Evolutionary conservation across 371 early-diverging fungal genomes (phyloP).

Genomic region (Nematocida sp.): DNA sequence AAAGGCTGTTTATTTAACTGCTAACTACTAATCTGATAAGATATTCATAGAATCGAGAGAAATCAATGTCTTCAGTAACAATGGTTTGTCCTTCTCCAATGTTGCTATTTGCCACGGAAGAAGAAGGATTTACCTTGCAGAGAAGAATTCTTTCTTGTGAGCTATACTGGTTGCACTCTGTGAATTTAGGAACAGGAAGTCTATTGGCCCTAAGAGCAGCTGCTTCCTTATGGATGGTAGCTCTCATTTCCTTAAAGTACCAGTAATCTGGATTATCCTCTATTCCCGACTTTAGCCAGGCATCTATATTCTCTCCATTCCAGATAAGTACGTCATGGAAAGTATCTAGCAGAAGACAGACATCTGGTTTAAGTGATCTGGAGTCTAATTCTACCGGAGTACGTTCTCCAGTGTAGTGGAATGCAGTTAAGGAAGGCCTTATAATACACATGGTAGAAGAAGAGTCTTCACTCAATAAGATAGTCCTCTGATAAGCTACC

Average conservation of each 20-base stretch:
- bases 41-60: slow-evolving; percentile 62
- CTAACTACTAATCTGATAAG: slow-evolving; percentile 59
- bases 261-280: slow-evolving; percentile 81
- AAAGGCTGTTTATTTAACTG: slow-evolving; percentile 32
- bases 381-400: slow-evolving; percentile 91
- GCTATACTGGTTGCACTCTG: slow-evolving; percentile 87
- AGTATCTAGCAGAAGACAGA: slow-evolving; percentile 87
- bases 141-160: slow-evolving; percentile 97
- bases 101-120: slow-evolving; percentile 57
- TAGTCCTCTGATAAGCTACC: slow-evolving; percentile 80
- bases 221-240: slow-evolving; percentile 82
- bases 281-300: slow-evolving; percentile 81
- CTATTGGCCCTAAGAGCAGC: slow-evolving; percentile 78
- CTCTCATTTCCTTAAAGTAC: slow-evolving; percentile 76
- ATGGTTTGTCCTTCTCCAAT: slow-evolving; percentile 66
- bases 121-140: slow-evolving; percentile 94
- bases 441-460: slow-evolving; percentile 75
- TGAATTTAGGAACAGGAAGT: slow-evolving; percentile 94
- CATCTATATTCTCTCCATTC: slow-evolving; percentile 80
- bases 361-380: slow-evolving; percentile 84
- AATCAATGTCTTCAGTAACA: slow-evolving; percentile 65
- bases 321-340: slow-evolving; percentile 92
- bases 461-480: slow-evolving; percentile 54
- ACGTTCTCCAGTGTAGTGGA: slow-evolving; percentile 77
- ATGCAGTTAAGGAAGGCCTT: slow-evolving; percentile 88